These are phyloP conservation scores for Cercospora canescens DNA, from an alignment of 2,329 filamentous ascomycete species.

Conservation along the genomic window DNA sequence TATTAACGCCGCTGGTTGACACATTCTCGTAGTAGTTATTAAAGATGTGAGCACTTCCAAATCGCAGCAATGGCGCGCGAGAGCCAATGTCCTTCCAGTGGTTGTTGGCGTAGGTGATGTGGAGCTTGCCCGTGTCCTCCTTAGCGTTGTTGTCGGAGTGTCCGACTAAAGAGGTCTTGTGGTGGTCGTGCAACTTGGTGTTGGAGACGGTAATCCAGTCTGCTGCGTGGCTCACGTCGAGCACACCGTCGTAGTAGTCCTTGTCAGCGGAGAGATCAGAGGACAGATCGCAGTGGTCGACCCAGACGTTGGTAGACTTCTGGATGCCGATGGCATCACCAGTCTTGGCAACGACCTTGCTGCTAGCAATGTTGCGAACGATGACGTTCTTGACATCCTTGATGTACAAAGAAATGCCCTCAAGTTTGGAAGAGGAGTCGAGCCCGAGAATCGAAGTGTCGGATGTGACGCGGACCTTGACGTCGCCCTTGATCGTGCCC, in stretches of 20 bases:
- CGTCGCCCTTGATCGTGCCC: slow-evolving; percentile 36
- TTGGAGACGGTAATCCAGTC: slow-evolving; percentile 59
- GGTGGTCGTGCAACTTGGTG: slow-evolving; percentile 59
- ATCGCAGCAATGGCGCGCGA: slow-evolving; percentile 63
- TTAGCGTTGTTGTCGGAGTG: slow-evolving; percentile 60
- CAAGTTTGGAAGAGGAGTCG: slow-evolving; percentile 44
- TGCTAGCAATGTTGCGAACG: slow-evolving; percentile 56
- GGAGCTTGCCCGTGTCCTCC: slow-evolving; percentile 63
- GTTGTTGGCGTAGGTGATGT: slow-evolving; percentile 68
- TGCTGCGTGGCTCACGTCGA: slow-evolving; percentile 63
- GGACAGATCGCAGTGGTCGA: slow-evolving; percentile 67
- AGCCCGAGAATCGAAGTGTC: slow-evolving; percentile 56
- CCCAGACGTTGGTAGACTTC: slow-evolving; percentile 56
- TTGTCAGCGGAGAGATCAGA: slow-evolving; percentile 62
- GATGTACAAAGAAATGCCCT: slow-evolving; percentile 51
- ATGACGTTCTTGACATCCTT: slow-evolving; percentile 56
- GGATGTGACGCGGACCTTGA: slow-evolving; percentile 38
- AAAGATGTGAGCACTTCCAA: slow-evolving; percentile 65
- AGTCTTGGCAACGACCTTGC: slow-evolving; percentile 48
- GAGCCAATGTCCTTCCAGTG: slow-evolving; percentile 65
- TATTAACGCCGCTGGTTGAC: slow-evolving; percentile 42
- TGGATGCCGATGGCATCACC: slow-evolving; percentile 57
- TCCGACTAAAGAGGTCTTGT: slow-evolving; percentile 61
- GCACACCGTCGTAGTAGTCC: slow-evolving; percentile 67
- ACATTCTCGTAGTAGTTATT: slow-evolving; percentile 52